A percentile compares a stretch with the other conserved stretches of the same genome.
These are phyloP conservation scores for Citrus inodora DNA, from an alignment of 345 rosid genomes.

Conservation along the genomic window DNA sequence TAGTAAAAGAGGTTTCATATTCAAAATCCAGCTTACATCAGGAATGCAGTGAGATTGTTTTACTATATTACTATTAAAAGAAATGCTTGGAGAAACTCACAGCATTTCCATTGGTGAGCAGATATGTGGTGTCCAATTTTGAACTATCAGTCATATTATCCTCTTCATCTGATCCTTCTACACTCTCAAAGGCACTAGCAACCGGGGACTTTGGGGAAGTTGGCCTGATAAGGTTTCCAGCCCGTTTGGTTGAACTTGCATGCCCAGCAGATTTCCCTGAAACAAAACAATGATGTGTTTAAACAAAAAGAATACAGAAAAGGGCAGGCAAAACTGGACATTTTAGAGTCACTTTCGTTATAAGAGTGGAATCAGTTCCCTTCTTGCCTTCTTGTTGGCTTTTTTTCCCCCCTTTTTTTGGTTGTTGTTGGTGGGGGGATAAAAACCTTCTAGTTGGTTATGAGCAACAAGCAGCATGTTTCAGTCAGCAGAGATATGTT, in stretches of 20 bases:
- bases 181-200: slow-evolving; percentile 85
- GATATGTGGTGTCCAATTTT: slow-evolving; percentile 56
- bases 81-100: slow-evolving; percentile 45
- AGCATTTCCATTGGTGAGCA: slow-evolving; percentile 66
- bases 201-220: slow-evolving; percentile 94
- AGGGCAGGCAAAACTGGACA: not conserved
- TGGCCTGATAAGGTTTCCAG: slow-evolving; percentile 61
- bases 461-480: not conserved
- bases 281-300: slow-evolving; percentile 6
- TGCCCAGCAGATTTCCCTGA: slow-evolving; percentile 63
- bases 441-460: not conserved
- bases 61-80: not conserved
- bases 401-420: no score
- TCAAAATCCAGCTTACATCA: not conserved
- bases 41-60: not conserved
- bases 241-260: slow-evolving; percentile 49
- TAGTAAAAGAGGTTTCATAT: not conserved
- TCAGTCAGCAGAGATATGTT: not conserved
- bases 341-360: not conserved
- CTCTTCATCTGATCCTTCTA: slow-evolving; percentile 95
- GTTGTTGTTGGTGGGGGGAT: no score
- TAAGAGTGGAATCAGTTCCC: not conserved
- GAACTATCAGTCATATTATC: slow-evolving; percentile 61
- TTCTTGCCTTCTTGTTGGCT: not conserved
- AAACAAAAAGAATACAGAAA: not conserved